These are phyloP conservation scores for Backusella psychrophila DNA, from an alignment of 192 early-diverging fungal genomes.

Conservation along the genomic window DNA sequence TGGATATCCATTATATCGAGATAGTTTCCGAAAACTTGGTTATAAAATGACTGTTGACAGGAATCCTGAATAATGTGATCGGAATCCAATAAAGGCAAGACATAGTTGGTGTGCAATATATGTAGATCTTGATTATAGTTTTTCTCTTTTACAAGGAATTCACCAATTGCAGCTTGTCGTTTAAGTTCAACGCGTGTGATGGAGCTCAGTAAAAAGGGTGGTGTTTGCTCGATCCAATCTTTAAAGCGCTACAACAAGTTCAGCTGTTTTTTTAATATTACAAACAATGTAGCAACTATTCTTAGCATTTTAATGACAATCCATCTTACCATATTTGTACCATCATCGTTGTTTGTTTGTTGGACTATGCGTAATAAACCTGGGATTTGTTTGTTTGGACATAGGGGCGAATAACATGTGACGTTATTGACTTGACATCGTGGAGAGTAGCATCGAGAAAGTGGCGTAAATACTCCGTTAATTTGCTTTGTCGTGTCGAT, in stretches of 20 bases:
- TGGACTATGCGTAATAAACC: not conserved
- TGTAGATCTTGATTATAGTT: constrained; percentile 17
- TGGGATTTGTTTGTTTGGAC: constrained; percentile 8
- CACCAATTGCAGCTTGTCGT: constrained; percentile 23
- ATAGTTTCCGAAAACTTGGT: constrained; percentile 20
- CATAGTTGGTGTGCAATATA: constrained; percentile 14
- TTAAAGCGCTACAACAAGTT: not conserved
- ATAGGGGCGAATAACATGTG: constrained; percentile 12
- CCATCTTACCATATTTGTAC: not conserved
- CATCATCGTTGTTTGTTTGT: not conserved
- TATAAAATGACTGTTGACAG: not conserved
- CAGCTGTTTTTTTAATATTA: not conserved
- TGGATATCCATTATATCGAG: constrained; percentile 2
- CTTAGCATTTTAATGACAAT: not conserved
- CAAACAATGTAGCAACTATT: not conserved
- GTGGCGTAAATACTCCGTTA: constrained; percentile 3
- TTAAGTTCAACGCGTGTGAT: constrained; percentile 11
- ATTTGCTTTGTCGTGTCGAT: not conserved
- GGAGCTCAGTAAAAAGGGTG: not conserved
- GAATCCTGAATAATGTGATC: not conserved
- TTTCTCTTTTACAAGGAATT: constrained; percentile 21
- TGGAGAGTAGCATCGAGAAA: constrained; percentile 21
- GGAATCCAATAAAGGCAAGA: not conserved
- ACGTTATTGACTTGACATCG: constrained; percentile 6
- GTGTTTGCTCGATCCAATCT: not conserved